Base-by-base conservation (phyloP, 148 eudicot genomes). In the Silene uniflora region DNA sequence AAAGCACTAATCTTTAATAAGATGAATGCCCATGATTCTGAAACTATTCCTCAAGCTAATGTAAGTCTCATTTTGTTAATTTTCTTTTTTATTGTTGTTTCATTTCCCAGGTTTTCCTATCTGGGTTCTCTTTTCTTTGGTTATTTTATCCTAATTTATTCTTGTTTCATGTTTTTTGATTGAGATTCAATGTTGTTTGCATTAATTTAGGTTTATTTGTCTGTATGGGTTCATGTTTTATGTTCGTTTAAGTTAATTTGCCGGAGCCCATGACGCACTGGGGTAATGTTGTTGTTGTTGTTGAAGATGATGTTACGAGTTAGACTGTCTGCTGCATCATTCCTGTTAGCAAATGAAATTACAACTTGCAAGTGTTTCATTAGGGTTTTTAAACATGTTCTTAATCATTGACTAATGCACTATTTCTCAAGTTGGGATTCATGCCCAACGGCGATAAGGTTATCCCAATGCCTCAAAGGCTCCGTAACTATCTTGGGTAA, bases 41-140 rank as follows among this genome's bases (percentile, higher is more conserved):
- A 35, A 39, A 62, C 68, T 62, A 58, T 39, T 9, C 69, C 44
- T 62, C 69, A 62, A 42, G 6, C 60, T 46, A 74, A 18, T 74
- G 77, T 74, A 74, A 22, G 60, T 25, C 60, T 60, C 13, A 3
- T 7, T 62, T 23, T 6, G 17, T 62, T 72, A 16, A n/a, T n/a
- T n/a, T 24, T 9, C 6, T 27, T 3, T 35, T 73, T 39, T 23
- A 5, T 17, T 1, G 6, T 60, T 32, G 10, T 21, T 60, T 60
- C 49, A 25, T 47, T 35, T 42, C 4, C 7, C 44, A 14, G 13
- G 4, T 65, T 27, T 12, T 67, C 4, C 10, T 39, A 39, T 67
- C 54, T 67, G 71, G 71, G 39, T 24, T 74, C 3, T 19, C 11
- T 23, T 42, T 62, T 22, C 22, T 44, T 46, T 32, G 75, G 9